Evolutionary conservation across 768 basidiomycete genomes (phyloP).

Genomic region (Sporobolomyces roseus): DNA sequence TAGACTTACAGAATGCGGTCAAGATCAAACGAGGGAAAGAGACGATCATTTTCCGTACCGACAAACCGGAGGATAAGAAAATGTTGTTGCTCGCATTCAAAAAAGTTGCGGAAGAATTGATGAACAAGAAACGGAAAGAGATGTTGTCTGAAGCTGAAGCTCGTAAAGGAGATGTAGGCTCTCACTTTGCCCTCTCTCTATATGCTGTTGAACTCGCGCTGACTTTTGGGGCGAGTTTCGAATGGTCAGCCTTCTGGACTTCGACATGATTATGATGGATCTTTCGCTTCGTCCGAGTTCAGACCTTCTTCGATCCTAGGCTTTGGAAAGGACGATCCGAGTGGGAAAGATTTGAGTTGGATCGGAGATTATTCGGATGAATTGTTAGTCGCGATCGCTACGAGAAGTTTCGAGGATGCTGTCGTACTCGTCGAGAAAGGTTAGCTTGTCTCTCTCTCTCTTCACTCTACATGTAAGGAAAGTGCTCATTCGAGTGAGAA

Average conservation of each 20-base stretch:
- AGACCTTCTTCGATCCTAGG: conserved; percentile 32
- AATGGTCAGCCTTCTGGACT: conserved; percentile 13
- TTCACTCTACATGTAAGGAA: not conserved
- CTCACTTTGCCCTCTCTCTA: no score
- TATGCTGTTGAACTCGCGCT: no score
- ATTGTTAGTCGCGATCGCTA: conserved; percentile 80
- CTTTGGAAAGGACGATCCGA: conserved; percentile 62
- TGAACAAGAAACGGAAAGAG: conserved; percentile 82
- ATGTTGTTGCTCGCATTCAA: conserved; percentile 76
- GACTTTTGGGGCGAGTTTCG: no score
- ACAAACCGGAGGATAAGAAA: conserved; percentile 77
- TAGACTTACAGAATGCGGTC: conserved; percentile 85
- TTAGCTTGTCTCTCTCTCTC: conserved; percentile 38
- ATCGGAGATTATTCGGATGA: conserved; percentile 87
- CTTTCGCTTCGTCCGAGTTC: conserved; percentile 29
- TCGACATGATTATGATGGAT: conserved; percentile 34
- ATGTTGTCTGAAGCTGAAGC: conserved; percentile 61
- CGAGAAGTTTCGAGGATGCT: conserved; percentile 82
- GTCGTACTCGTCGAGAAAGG: conserved; percentile 81
- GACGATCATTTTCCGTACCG: conserved; percentile 87
- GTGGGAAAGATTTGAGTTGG: conserved; percentile 78
- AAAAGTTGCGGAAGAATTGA: conserved; percentile 85
- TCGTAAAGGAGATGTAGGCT: conserved; percentile 54
- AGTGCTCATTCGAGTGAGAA: not conserved
- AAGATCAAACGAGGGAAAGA: conserved; percentile 92